Percentiles rank a stretch among this genome's conserved stretches.
phyloP scores from a whole-genome alignment of 176 grass and related monocot genomes.

The Eleusine indica region DNA sequence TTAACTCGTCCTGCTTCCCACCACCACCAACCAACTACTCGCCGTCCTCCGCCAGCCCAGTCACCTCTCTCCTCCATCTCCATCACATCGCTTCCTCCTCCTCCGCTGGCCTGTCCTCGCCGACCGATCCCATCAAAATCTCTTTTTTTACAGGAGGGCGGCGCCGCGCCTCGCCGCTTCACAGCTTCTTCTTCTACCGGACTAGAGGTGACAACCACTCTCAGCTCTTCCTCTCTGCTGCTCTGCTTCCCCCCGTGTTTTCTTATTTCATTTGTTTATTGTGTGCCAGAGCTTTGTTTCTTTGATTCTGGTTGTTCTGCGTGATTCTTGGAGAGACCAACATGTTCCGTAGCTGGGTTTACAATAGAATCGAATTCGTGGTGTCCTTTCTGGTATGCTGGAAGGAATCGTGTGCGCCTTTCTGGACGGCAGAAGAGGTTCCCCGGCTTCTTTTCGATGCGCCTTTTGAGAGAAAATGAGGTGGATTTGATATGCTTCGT shows the following conservation, averaged over 20 bases:
- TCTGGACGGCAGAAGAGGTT: background rate
- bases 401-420: background rate
- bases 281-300: background rate
- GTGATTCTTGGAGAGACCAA: background rate
- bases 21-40: slow-evolving; percentile 23
- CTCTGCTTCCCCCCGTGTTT: background rate
- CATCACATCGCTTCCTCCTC: background rate
- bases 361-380: too few species aligned
- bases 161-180: background rate
- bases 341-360: too few species aligned
- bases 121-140: background rate
- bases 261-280: background rate
- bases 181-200: background rate
- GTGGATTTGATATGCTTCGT: background rate
- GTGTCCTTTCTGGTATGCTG: too few species aligned
- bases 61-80: background rate
- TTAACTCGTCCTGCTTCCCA: background rate
- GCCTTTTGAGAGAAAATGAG: background rate
- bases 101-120: background rate
- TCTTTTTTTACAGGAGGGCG: slow-evolving; percentile 1
- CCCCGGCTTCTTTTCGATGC: background rate
- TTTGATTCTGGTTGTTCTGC: background rate
- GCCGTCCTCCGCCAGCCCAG: background rate
- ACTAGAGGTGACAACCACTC: slow-evolving; percentile 6
- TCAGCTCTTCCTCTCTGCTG: background rate